Percentiles rank a stretch among this genome's conserved stretches.
These are phyloP conservation scores for Lepidopterella palustris DNA, from an alignment of 495 filamentous ascomycete genomes.

Conservation along the genomic window DNA sequence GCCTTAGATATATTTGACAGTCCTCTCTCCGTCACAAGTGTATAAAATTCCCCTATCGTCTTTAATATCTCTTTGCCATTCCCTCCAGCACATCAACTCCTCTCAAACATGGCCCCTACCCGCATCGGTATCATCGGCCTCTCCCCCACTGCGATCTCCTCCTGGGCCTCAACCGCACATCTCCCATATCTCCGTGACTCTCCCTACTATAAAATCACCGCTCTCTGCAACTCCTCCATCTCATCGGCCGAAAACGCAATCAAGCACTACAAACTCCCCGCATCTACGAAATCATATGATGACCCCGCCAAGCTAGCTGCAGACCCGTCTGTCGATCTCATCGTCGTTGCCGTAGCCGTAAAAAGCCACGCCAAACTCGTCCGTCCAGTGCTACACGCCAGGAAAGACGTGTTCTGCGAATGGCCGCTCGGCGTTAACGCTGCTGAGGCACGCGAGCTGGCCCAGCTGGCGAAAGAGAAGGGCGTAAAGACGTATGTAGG, in stretches of 20 bases:
- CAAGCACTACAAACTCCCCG: conserved; percentile 2
- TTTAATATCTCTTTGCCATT: too few relatives aligned
- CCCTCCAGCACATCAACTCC: too few relatives aligned
- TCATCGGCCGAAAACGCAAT: conserved; percentile 7
- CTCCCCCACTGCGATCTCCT: conserved; percentile 1
- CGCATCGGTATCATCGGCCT: conserved; percentile 21
- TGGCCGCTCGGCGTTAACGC: conserved; percentile 12
- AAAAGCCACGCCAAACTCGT: background rate
- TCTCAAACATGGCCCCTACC: conserved; percentile 9
- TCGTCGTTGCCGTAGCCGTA: conserved; percentile 5
- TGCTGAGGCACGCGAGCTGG: conserved; percentile 10
- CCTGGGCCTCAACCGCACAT: conserved; percentile 12
- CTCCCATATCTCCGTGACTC: conserved; percentile 14
- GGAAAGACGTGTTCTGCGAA: conserved; percentile 7
- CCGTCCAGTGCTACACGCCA: conserved; percentile 1
- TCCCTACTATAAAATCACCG: conserved; percentile 15
- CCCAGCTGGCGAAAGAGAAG: conserved; percentile 2
- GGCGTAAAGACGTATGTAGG: conserved; percentile 5
- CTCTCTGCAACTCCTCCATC: conserved; percentile 11
- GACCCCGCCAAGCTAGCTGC: conserved; percentile 1
- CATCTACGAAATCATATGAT: conserved; percentile 14
- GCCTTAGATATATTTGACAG: too few relatives aligned
- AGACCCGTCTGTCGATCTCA: conserved; percentile 16
- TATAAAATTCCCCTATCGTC: too few relatives aligned
- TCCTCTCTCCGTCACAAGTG: too few relatives aligned